Evolutionary conservation across 257 asterid species (phyloP), one percentile per base, ranked within the genome.

Genomic region (Gentiana dahurica): DNA sequence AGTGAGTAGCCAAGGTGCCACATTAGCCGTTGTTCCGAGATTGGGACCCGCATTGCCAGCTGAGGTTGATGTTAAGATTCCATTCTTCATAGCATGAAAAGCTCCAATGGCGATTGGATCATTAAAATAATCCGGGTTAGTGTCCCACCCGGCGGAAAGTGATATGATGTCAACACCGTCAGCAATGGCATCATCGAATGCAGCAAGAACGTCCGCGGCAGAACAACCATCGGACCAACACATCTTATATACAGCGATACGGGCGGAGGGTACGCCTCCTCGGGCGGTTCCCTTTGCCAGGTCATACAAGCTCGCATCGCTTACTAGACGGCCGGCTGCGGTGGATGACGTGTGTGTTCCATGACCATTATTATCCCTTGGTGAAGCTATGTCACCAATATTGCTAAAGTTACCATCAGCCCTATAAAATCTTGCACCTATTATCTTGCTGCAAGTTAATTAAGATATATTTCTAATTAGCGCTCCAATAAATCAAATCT

Each of bases 341-440:
- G 87, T 79, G 6, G 91, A 82, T 51, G 91, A 80, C 1, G 87
- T 82, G 72, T 79, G 91, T 9, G 86, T 82, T 6, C 90, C 90
- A 37, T 82, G 90, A 2, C 90, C 90, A 63, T 70, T 72, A 1
- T 79, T 36, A 73, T 82, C 86, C 51, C 81, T 61, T 3, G 87
- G 79, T 7, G 92, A 83, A 4, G 69, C 76, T 4, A 65, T 67
- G 1, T 73, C 80, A 35, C 47, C 6, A 10, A 24, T 24, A 24
- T 4, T 35, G 11, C 33, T 51, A 65, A 6, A 13, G 8, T 6
- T 62, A 51, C 0, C 64, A 65, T 24, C 74, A 71, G 64, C 68
- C 32, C 7, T 70, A 73, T 78, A 78, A 68, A 63, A 74, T 11
- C 68, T 73, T 0, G 84, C 80, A 13, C 84, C 84, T 0, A 74